Conservation (phyloP, 176 grass and related monocot genomes). For the Paspalum notatum region DNA sequence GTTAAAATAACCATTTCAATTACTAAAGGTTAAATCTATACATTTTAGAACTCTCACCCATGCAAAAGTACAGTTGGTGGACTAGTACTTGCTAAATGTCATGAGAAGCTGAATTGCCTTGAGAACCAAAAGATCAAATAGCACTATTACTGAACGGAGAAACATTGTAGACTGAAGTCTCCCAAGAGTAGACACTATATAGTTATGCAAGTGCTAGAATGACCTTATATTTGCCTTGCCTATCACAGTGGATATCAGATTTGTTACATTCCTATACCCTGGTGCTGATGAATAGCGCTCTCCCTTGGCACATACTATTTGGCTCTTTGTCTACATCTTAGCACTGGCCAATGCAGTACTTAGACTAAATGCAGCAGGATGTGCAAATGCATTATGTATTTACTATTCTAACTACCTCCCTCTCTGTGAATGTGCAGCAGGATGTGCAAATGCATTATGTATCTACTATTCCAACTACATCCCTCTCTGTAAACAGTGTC, state of each 20-base stretch:
- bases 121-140: conserved; percentile 7
- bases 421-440: no score
- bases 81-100: background rate
- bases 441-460: no score
- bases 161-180: conserved; percentile 3
- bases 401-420: no score
- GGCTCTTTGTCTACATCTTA: conserved; percentile 81
- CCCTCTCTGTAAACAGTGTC: no score
- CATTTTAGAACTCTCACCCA: no score
- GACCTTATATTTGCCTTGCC: conserved; percentile 31
- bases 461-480: no score
- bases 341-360: conserved; percentile 66
- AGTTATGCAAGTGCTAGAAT: background rate
- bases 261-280: conserved; percentile 76
- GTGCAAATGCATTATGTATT: no score
- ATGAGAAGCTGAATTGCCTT: conserved; percentile 8
- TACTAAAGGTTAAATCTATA: no score
- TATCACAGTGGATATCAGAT: conserved; percentile 82
- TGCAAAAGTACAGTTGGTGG: no score
- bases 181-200: background rate
- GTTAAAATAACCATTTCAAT: no score
- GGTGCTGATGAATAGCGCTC: conserved; percentile 55
- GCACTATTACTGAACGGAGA: background rate
- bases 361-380: no score
- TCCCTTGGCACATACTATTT: conserved; percentile 87